A percentile compares a stretch with the other conserved stretches of the same genome.
phyloP scores from a whole-genome alignment of 2,329 filamentous ascomycete genomes.

The Lasiodiplodia gonubiensis region DNA sequence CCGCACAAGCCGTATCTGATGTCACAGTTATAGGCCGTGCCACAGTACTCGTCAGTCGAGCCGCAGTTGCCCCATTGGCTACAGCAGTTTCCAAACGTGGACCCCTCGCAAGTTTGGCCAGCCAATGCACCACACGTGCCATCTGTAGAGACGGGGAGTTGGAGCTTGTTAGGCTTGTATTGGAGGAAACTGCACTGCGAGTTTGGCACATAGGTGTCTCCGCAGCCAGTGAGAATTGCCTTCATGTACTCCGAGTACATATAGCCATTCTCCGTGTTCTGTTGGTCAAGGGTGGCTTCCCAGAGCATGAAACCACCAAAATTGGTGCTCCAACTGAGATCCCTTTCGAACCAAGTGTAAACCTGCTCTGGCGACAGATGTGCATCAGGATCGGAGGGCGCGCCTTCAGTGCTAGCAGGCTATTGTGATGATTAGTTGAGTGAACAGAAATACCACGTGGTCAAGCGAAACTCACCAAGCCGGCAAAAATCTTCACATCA shows the following conservation, averaged over 20 bases:
- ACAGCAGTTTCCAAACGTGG: slow-evolving; percentile 23
- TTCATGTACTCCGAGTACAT: slow-evolving; percentile 58
- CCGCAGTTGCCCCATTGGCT: slow-evolving; percentile 32
- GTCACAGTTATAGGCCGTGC: slow-evolving; percentile 1
- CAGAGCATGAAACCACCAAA: slow-evolving; percentile 68
- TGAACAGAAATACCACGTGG: neutral
- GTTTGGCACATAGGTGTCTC: slow-evolving; percentile 14
- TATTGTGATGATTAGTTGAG: neutral
- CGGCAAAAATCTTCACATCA: slow-evolving; percentile 60
- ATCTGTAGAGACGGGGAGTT: slow-evolving; percentile 32
- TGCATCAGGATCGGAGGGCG: slow-evolving; percentile 39
- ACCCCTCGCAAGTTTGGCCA: slow-evolving; percentile 32
- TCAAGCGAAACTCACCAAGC: slow-evolving; percentile 42
- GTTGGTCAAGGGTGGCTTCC: slow-evolving; percentile 59
- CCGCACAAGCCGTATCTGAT: slow-evolving; percentile 11
- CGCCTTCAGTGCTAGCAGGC: slow-evolving; percentile 37
- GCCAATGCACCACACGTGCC: slow-evolving; percentile 24
- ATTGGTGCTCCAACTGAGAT: slow-evolving; percentile 42
- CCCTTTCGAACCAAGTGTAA: slow-evolving; percentile 46
- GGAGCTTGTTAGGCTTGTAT: slow-evolving; percentile 6
- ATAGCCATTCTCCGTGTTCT: slow-evolving; percentile 52
- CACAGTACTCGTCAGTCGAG: neutral
- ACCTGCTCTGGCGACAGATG: slow-evolving; percentile 58
- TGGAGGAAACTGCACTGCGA: slow-evolving; percentile 7
- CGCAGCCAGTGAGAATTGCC: slow-evolving; percentile 36